These are phyloP conservation scores for Cercospora brassicicola DNA, from an alignment of 2,329 filamentous ascomycete species.

Conservation along the genomic window DNA sequence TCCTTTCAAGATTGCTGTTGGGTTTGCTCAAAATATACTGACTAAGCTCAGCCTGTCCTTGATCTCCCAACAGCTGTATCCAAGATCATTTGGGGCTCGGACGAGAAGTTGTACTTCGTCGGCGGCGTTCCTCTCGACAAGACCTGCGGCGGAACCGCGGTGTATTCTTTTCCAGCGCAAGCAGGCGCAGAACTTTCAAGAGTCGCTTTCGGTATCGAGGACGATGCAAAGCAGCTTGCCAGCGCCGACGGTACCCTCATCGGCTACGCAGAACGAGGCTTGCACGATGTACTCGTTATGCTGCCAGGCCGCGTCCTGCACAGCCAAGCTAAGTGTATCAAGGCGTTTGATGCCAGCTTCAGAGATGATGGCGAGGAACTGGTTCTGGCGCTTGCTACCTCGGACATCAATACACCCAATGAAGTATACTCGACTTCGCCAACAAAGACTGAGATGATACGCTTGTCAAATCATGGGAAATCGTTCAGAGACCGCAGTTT, in stretches of 20 bases:
- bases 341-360: conserved; percentile 26
- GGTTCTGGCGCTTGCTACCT: conserved; percentile 33
- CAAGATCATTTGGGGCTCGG: conserved; percentile 19
- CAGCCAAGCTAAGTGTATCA: conserved; percentile 14
- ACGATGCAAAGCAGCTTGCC: conserved; percentile 22
- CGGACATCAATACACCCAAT: conserved; percentile 33
- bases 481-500: conserved; percentile 24
- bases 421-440: conserved; percentile 38
- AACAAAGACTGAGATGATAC: conserved; percentile 20
- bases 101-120: conserved; percentile 24
- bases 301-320: conserved; percentile 16
- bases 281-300: conserved; percentile 28
- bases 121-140: conserved; percentile 14
- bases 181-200: conserved; percentile 11
- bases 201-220: conserved; percentile 22
- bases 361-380: conserved; percentile 27
- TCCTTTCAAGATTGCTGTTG: too few species aligned
- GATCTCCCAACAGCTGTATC: neutral
- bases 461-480: conserved; percentile 30
- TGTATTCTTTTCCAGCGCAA: conserved; percentile 9
- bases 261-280: conserved; percentile 26
- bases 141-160: conserved; percentile 11
- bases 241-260: conserved; percentile 23
- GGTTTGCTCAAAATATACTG: neutral
- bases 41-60: neutral